Evolutionary conservation across 2,329 filamentous ascomycete species (phyloP), one percentile per base, ranked within the genome.

Genomic region (Capronia epimyces): DNA sequence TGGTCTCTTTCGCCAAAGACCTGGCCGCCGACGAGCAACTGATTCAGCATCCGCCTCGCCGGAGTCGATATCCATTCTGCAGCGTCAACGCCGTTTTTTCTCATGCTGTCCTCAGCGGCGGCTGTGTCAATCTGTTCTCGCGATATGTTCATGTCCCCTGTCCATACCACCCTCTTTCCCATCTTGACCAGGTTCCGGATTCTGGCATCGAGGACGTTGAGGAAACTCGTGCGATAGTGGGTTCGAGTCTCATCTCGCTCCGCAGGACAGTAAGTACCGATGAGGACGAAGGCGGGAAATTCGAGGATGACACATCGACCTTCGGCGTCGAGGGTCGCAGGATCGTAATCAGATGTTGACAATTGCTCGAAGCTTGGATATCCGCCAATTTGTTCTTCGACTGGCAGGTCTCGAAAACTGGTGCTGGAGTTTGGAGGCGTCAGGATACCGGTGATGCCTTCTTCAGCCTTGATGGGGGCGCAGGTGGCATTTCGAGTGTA

Each of bases 181-280:
- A 82, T 77, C 1, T 79, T 78, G 8, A 85, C 74, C 1, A 98
- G 77, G 64, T 97, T 97, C 16, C 93, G 84, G 45, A 97, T 80
- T 15, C 93, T 82, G 36, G 81, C 79, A 63, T 97, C 89, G 4
- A 98, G 75, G 2, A 87, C 83, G 56, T 83, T 80, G 34, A 95
- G 76, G 64, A 94, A 98, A 18, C 79, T 83, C 48, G 86, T 75
- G 12, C 91, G 84, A 63, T 95, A 98, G 56, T 86, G 82, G 60
- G 90, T 84, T 21, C 93, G 80, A 2, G 81, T 80, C 55, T 93
- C 88, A 62, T 95, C 90, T 52, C 89, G 83, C 62, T 86, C 89
- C 18, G 91, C 93, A 9, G 93, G 93, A 61, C 87, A 88, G 69
- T 98, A 97, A 1, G 94, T 84, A 3, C 91, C 93, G 44, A 98